Conservation (phyloP, 352 stramenopile species). For the Globisporangium solare region DNA sequence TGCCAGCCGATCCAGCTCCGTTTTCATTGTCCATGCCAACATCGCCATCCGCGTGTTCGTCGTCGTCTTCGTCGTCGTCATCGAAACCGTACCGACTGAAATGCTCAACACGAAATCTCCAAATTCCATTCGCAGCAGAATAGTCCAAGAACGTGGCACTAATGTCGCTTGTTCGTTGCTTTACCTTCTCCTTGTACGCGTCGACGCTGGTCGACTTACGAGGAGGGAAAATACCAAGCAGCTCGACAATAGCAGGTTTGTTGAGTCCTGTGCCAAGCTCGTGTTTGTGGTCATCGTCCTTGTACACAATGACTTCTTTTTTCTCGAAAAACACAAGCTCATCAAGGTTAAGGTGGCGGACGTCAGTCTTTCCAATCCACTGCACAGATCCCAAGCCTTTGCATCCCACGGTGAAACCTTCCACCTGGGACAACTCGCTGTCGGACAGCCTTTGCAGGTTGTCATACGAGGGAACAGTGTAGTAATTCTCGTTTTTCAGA, state of each 20-base stretch:
- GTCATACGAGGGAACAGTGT: slow-evolving; percentile 68
- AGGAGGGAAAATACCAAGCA: slow-evolving; percentile 73
- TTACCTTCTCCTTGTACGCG: slow-evolving; percentile 74
- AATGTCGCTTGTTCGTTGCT: slow-evolving; percentile 70
- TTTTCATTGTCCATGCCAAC: slow-evolving; percentile 27
- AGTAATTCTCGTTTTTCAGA: slow-evolving; percentile 77
- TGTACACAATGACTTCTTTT: slow-evolving; percentile 85
- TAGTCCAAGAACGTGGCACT: slow-evolving; percentile 79
- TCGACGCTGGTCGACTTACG: slow-evolving; percentile 50
- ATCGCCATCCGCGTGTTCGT: slow-evolving; percentile 23
- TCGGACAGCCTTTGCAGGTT: slow-evolving; percentile 69
- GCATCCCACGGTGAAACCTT: slow-evolving; percentile 76
- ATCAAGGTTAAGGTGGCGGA: slow-evolving; percentile 74
- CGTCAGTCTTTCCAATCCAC: slow-evolving; percentile 78
- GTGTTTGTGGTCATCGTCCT: slow-evolving; percentile 80
- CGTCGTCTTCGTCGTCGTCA: slow-evolving; percentile 65
- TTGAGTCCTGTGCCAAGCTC: slow-evolving; percentile 69
- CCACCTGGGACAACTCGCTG: slow-evolving; percentile 57
- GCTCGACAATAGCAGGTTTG: slow-evolving; percentile 72
- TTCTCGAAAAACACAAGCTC: slow-evolving; percentile 78
- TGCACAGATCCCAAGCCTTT: slow-evolving; percentile 73
- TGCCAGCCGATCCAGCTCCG: slow-evolving; percentile 15
- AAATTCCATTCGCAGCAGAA: slow-evolving; percentile 62
- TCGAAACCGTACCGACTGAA: slow-evolving; percentile 83
- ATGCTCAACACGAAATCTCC: slow-evolving; percentile 83